Evolutionary conservation across 371 early-diverging fungal species (phyloP), one percentile per base, ranked within the genome.

Genomic region (Thermomucor indicae-seudaticae): DNA sequence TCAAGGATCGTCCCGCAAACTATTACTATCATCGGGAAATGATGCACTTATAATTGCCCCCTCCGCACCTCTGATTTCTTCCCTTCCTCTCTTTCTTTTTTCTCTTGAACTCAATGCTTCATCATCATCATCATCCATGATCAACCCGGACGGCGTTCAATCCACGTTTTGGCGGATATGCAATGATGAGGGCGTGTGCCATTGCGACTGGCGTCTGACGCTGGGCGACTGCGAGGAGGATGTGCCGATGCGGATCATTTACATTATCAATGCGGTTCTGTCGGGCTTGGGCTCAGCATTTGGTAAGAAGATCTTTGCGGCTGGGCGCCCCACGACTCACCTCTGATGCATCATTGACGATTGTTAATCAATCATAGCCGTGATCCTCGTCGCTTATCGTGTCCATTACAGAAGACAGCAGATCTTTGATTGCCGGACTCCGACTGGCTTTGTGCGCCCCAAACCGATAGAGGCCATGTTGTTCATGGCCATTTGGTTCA

Each of bases 121-220:
- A 23, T 19, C 41, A 11, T 37, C 20, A 29, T 32, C 8, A 16
- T 11, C 23, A 40, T 30, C 12, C 8, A 49, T 54, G 49, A 46
- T 20, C 10, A 48, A 40, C 42, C 37, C 47, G 10, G 51, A 57
- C 12, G 47, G 52, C 14, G 32, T 19, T 22, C 52, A 49, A 25
- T 45, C 57, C 24, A 49, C 51, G 23, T 68, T 63, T 49, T 72
- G 72, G 72, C 24, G 61, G 17, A 12, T 61, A 7, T 68, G 72
- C 34, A 55, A 64, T 37, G 53, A 49, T 12, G 32, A 41, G 1
- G 43, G 61, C n/a, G 23, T 41, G 10, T 65, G 66, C 42, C 65
- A 72, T 40, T 72, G 72, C 39, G 68, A 68, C 48, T 68, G 68
- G 68, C 53, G 68, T 54, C 34, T 68, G 16, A 57, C 51, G 6